A percentile compares a stretch with the other conserved stretches of the same genome.
phyloP scores from a whole-genome alignment of 2,329 filamentous ascomycete species.

The Magnaporthiopsis poae region DNA sequence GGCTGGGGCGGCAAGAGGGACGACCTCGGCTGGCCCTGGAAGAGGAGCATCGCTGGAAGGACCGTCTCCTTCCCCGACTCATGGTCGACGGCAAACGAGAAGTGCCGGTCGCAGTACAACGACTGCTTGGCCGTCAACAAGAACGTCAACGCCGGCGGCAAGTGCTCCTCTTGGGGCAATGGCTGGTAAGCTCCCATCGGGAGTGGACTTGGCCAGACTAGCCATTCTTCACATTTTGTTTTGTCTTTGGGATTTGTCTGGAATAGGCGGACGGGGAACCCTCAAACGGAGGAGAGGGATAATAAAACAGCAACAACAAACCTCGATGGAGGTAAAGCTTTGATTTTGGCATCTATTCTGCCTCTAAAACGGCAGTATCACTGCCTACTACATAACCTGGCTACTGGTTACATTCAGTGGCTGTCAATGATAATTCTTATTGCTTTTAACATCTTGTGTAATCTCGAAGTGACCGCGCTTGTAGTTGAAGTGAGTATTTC shows the following conservation, averaged over 20 bases:
- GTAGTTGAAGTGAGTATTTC: no score
- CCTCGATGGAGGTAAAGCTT: neutral
- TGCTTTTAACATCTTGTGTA: neutral
- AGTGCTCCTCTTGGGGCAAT: slow-evolving; percentile 30
- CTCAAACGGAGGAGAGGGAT: neutral
- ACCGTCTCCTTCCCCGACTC: slow-evolving; percentile 18
- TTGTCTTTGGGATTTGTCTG: neutral
- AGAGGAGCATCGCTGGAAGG: slow-evolving; percentile 10
- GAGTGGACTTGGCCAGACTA: neutral
- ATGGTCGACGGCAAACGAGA: slow-evolving; percentile 23
- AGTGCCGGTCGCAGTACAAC: slow-evolving; percentile 39
- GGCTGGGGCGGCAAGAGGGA: neutral
- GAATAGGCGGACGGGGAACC: neutral
- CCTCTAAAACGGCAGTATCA: slow-evolving; percentile 8
- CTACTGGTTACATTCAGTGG: neutral
- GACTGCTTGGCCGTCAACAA: slow-evolving; percentile 38
- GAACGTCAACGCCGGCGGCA: slow-evolving; percentile 24
- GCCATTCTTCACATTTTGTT: neutral
- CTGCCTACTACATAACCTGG: neutral
- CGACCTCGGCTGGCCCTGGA: neutral
- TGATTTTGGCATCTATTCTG: neutral
- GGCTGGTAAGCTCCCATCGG: slow-evolving; percentile 13
- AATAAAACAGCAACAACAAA: neutral
- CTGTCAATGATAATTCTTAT: slow-evolving; percentile 6
- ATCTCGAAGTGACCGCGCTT: no score